Base-by-base conservation (phyloP, 345 rosid genomes). In the Linum trigynum region DNA sequence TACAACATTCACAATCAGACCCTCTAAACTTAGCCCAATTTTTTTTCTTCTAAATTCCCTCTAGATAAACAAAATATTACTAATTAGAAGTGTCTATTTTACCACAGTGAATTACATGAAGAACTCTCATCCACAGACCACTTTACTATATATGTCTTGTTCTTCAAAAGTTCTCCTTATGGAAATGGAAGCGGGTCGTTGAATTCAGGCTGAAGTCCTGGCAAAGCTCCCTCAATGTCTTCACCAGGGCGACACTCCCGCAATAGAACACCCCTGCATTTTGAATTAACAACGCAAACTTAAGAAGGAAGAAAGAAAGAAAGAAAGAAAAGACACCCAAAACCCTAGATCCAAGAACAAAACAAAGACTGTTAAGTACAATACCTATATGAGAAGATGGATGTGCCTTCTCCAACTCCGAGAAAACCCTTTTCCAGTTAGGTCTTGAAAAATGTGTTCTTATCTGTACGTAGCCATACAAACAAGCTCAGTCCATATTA, bases 371-470 rank as follows among this genome's bases (percentile, higher is more conserved):
- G 32, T 23, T 23, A 23, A 23, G 32, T 23, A 23, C 32, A 23
- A 9, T 77, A 84, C 97, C 96, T 71, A 91, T 91, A 71, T 87
- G 80, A 12, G 95, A 73, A 57, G 80, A 75, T 55, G 78, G 83
- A 65, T 94, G 96, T 12, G 66, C 62, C 59, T 57, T 73, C 66
- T 91, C 83, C 78, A 91, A n/a, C 62, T 84, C 74, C 56, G 82
- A 14, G 67, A 91, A 89, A 65, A 94, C 97, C 68, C 82, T 94
- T 77, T 86, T 84, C 99, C 99, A 91, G 15, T 94, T 91, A 23
- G 97, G 97, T 75, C 97, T 83, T 16, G 97, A 84, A 63, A 94
- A 94, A 81, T 94, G 99, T 23, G 99, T 94, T 74, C 74, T 83
- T 83, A 94, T 94, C 99, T 91, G 81, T 65, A 48, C 61, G 38